Percentiles rank a stretch among this genome's conserved stretches.
Evolutionary conservation across 108 stramenopile genomes (phyloP).

Genomic region (Nannochloropsis gaditana): DNA sequence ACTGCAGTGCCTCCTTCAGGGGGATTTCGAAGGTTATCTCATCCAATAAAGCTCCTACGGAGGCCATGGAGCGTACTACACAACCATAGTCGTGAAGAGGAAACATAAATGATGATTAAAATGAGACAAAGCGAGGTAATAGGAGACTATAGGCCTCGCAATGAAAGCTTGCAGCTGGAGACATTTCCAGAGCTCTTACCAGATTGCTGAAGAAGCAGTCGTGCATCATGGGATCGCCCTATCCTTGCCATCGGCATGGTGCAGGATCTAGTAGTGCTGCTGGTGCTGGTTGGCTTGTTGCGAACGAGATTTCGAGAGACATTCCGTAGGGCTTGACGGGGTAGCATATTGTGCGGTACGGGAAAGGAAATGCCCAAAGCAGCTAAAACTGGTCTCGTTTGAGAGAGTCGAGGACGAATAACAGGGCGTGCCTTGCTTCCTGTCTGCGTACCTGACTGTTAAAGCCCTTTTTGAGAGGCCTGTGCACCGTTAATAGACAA

Average conservation of each 20-base stretch:
- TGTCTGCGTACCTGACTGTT: background rate
- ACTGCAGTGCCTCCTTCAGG: constrained; percentile 44
- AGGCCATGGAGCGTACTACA: constrained; percentile 19
- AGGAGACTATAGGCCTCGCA: background rate
- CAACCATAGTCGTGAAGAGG: background rate
- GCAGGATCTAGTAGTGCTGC: background rate
- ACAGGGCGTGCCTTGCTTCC: background rate
- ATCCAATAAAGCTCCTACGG: constrained; percentile 25
- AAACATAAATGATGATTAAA: background rate
- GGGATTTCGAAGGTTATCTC: constrained; percentile 36
- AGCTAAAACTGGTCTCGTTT: background rate
- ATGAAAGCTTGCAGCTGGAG: background rate
- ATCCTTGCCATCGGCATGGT: background rate
- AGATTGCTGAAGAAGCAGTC: background rate
- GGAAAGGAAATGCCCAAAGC: background rate
- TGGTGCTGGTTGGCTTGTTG: background rate
- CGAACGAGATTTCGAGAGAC: background rate
- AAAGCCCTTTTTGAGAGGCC: background rate
- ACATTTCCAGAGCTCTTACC: background rate
- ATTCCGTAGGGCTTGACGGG: background rate
- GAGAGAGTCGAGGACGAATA: background rate
- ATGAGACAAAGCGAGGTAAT: background rate
- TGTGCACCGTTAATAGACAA: background rate
- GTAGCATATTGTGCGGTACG: background rate
- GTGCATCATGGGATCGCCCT: background rate